These are phyloP conservation scores for Petasospora fabianii DNA, from an alignment of 1,139 yeast species.

Conservation along the genomic window DNA sequence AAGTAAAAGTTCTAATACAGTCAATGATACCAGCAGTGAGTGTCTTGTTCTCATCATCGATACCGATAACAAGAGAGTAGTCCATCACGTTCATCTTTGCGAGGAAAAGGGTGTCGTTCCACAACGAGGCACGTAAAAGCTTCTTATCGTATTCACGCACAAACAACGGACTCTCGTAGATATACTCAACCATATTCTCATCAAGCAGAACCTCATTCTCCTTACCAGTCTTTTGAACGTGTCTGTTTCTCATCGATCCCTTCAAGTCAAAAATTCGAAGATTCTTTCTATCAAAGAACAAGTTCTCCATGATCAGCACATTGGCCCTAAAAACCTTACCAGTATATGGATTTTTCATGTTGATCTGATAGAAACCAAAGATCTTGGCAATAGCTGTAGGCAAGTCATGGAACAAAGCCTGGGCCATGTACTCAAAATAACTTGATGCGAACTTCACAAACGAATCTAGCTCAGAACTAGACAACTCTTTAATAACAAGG, in stretches of 20 bases:
- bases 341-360: constrained; percentile 71
- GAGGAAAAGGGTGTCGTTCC: constrained; percentile 91
- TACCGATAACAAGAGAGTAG: constrained; percentile 90
- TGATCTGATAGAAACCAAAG: constrained; percentile 92
- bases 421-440: constrained; percentile 93
- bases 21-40: constrained; percentile 94
- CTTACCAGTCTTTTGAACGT: constrained; percentile 92
- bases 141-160: constrained; percentile 91
- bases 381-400: constrained; percentile 94
- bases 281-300: constrained; percentile 81
- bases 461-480: constrained; percentile 86
- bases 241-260: constrained; percentile 97
- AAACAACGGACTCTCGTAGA: constrained; percentile 92
- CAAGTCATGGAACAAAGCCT: constrained; percentile 88
- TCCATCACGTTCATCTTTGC: constrained; percentile 99
- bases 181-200: constrained; percentile 97
- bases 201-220: constrained; percentile 93
- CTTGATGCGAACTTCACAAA: constrained; percentile 95
- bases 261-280: constrained; percentile 90
- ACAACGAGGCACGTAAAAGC: constrained; percentile 77
- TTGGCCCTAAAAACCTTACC: constrained; percentile 84
- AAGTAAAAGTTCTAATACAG: constrained; percentile 91
- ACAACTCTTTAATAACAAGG: constrained; percentile 82
- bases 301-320: constrained; percentile 91
- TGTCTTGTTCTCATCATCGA: constrained; percentile 62